Base-by-base conservation (phyloP, 371 early-diverging fungal species). In the Chytridium lagenaria region DNA sequence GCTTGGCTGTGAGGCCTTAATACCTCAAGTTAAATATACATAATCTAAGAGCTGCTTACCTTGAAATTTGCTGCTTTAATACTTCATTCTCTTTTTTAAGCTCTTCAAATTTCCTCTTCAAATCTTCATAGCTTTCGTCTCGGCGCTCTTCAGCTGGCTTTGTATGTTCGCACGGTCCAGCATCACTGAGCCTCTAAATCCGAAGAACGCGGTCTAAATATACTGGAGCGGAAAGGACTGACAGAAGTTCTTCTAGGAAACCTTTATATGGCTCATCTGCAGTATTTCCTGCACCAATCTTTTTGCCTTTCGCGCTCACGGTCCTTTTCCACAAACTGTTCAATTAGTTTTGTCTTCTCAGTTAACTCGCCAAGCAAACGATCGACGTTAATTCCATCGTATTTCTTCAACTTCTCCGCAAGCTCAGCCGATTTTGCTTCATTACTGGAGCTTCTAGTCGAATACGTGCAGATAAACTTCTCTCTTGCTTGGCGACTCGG, bases 371-470 rank as follows among this genome's bases (percentile, higher is more conserved):
- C 26, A 23, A 85, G 50, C 19, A 85, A 61, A 5, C 68, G 51
- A 28, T 82, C 82, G 40, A 84, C 75, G 65, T 82, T 77, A 66
- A 85, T 71, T 15, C 76, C 79, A 39, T 80, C 81, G 68, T 81
- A 82, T 12, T 78, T 72, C 37, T 76, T 74, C 16, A 80, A 57
- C 59, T 70, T 69, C 36, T 78, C 77, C 37, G 76, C 75, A 15
- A 80, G 67, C 51, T 78, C 78, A 0, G 73, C 59, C n/a, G 76
- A 64, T 26, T 71, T 44, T 26, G 61, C 22, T 1, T 71, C 70
- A 26, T 66, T 31, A 30, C 68, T 74, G 3, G 61, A 36, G 37
- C 49, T 50, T 71, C 33, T 22, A 34, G 36, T 16, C 74, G 49
- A 0, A 69, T 50, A 2, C 61, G 23, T 2, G 65, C 78, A 30